Percentiles rank a stretch among this genome's conserved stretches.
Conservation (phyloP, 1,139 yeast species). For the Taphrina betulina region DNA sequence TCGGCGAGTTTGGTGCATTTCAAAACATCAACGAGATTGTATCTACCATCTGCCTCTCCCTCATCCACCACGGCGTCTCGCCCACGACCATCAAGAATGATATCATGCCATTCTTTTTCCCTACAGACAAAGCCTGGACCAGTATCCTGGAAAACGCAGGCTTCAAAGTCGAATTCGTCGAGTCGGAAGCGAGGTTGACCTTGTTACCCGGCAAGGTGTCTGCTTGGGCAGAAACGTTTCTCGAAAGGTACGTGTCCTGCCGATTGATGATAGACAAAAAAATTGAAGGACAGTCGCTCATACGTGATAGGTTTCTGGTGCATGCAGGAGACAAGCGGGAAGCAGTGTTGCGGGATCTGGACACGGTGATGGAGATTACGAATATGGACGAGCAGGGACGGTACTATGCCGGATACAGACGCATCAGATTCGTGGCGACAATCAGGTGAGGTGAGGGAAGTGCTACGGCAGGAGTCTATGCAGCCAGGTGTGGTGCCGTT, state of each 20-base stretch:
- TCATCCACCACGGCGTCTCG: constrained; percentile 23
- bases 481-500: too few relatives aligned
- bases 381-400: constrained; percentile 14
- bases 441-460: background rate
- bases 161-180: constrained; percentile 11
- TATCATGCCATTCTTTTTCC: constrained; percentile 27
- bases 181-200: constrained; percentile 18
- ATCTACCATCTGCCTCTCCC: constrained; percentile 12
- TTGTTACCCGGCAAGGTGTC: constrained; percentile 19
- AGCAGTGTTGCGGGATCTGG: constrained; percentile 5
- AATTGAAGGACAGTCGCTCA: background rate
- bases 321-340: background rate
- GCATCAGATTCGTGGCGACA: constrained; percentile 16
- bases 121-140: constrained; percentile 10
- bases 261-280: background rate
- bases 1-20: constrained; percentile 33
- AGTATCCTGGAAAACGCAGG: constrained; percentile 27
- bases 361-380: constrained; percentile 20
- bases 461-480: too few relatives aligned
- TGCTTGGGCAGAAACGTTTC: constrained; percentile 12
- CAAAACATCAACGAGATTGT: constrained; percentile 28
- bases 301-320: constrained; percentile 2
- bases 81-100: constrained; percentile 14
- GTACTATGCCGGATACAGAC: constrained; percentile 11
- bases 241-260: background rate